phyloP scores from a whole-genome alignment of 495 filamentous ascomycete genomes.

The Penicillium longicatenatum region DNA sequence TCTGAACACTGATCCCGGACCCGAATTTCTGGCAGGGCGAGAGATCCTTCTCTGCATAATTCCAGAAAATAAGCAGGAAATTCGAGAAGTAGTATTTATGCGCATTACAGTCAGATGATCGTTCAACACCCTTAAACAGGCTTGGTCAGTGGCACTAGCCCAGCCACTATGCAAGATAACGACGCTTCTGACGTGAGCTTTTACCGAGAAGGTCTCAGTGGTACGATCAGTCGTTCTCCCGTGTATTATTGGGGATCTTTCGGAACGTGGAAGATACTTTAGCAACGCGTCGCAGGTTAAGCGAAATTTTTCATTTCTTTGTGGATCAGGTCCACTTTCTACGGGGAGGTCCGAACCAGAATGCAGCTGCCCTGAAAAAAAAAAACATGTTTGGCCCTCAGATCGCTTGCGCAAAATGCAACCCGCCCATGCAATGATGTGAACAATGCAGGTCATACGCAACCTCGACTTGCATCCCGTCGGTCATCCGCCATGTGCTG shows the following conservation, averaged over 20 bases:
- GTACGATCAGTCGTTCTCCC: not conserved
- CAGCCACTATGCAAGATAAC: not conserved
- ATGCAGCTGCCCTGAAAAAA: too few species aligned
- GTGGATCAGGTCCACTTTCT: not conserved
- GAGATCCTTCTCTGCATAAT: too few species aligned
- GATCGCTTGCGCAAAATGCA: not conserved
- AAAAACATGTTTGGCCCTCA: not conserved
- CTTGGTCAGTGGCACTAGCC: not conserved
- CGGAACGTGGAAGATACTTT: not conserved
- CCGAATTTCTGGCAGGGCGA: not conserved
- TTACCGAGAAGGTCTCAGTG: not conserved
- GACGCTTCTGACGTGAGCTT: not conserved
- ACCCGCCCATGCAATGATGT: not conserved
- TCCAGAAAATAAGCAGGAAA: not conserved
- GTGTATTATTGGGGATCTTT: not conserved
- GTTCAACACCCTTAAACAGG: not conserved
- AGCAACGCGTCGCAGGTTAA: not conserved
- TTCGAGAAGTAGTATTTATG: not conserved
- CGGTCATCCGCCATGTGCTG: not conserved
- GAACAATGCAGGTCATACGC: not conserved
- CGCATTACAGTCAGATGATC: not conserved
- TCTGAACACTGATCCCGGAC: not conserved
- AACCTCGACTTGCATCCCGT: not conserved
- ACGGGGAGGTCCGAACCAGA: conserved; percentile 6
- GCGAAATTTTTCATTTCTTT: not conserved